A percentile compares a stretch with the other conserved stretches of the same genome.
phyloP scores from a whole-genome alignment of 345 rosid species.

The Anastatica hierochuntica region DNA sequence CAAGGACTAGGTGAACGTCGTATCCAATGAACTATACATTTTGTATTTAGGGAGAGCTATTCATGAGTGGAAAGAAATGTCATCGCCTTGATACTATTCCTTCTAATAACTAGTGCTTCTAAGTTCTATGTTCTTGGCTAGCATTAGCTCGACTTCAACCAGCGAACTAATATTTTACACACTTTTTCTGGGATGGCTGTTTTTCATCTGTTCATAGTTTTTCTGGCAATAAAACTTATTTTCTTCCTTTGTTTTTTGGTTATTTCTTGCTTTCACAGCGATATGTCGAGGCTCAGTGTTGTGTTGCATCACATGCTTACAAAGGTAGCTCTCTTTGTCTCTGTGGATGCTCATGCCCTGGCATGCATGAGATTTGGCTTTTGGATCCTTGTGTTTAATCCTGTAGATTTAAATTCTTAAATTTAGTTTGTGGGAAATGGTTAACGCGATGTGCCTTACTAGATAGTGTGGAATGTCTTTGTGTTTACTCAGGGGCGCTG shows the following conservation, averaged over 20 bases:
- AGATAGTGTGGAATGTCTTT: not conserved
- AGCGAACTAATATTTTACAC: too few relatives aligned
- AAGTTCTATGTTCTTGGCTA: not conserved
- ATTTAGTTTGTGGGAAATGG: not conserved
- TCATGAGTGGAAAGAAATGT: not conserved
- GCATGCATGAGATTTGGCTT: not conserved
- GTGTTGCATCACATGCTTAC: conserved; percentile 84
- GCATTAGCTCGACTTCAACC: not conserved
- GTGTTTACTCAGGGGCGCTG: conserved; percentile 60
- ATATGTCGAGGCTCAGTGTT: conserved; percentile 94
- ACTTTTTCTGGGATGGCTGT: conserved; percentile 2
- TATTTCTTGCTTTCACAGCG: conserved; percentile 43
- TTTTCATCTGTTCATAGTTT: not conserved
- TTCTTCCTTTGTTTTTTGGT: not conserved
- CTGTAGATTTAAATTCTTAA: not conserved
- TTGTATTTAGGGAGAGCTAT: not conserved
- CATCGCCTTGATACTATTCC: not conserved
- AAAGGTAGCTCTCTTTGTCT: conserved; percentile 46
- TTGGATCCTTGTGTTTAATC: not conserved
- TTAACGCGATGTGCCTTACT: too few relatives aligned
- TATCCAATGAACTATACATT: not conserved
- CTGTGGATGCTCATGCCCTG: not conserved
- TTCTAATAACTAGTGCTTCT: not conserved
- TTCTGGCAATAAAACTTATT: not conserved
- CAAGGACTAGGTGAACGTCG: not conserved